These are phyloP conservation scores for Lagenidium giganteum DNA, from an alignment of 352 stramenopile species.

Conservation along the genomic window DNA sequence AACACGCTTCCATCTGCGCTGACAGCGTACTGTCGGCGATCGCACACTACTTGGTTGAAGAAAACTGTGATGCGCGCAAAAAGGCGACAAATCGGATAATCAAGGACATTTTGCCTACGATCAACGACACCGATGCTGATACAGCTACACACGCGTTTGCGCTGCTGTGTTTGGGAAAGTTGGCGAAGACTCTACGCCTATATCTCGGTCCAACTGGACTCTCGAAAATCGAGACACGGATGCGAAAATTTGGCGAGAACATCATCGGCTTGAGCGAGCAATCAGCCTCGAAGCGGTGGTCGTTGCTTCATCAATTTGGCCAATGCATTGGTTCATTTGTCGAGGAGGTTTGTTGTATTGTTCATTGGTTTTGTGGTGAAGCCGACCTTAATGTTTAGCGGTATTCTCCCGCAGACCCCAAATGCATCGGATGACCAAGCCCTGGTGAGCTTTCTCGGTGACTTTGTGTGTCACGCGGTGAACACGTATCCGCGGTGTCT, in stretches of 20 bases:
- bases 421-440: too few relatives aligned
- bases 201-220: constrained; percentile 50
- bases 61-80: constrained; percentile 46
- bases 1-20: constrained; percentile 44
- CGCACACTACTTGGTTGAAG: constrained; percentile 28
- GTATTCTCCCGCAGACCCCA: too few relatives aligned
- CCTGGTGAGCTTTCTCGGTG: constrained; percentile 42
- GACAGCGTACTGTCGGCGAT: constrained; percentile 39
- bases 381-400: too few relatives aligned
- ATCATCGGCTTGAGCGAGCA: constrained; percentile 52
- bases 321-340: constrained; percentile 56
- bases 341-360: constrained; percentile 25
- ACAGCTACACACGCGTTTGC: constrained; percentile 38
- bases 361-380: neutral
- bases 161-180: constrained; percentile 43
- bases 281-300: constrained; percentile 48
- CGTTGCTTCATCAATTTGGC: constrained; percentile 44
- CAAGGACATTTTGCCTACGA: constrained; percentile 57
- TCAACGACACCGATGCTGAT: constrained; percentile 40
- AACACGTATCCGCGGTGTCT: constrained; percentile 53
- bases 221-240: constrained; percentile 60
- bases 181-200: constrained; percentile 34
- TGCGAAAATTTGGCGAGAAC: constrained; percentile 65
- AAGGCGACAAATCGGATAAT: constrained; percentile 67
- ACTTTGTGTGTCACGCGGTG: constrained; percentile 56